Percentiles rank a stretch among this genome's conserved stretches.
These are phyloP conservation scores for Oryza brachyantha DNA, from an alignment of 176 grass and related monocot genomes.

Conservation along the genomic window DNA sequence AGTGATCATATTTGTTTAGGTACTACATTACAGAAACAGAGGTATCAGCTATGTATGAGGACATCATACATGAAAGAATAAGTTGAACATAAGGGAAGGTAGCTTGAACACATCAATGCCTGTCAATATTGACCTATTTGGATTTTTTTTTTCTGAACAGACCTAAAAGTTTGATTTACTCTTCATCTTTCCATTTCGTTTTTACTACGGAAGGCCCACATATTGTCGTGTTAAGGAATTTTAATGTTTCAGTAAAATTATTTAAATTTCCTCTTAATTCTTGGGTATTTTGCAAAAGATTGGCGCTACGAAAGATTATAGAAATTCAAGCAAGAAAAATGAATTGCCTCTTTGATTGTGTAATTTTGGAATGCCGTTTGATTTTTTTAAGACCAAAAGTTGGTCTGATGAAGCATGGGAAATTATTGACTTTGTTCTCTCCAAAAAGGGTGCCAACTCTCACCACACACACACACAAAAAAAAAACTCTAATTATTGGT, in stretches of 20 bases:
- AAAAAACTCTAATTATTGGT: background rate
- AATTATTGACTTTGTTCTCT: no score
- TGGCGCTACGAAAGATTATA: no score
- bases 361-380: no score
- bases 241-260: background rate
- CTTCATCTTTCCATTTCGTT: background rate
- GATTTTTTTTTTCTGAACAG: background rate
- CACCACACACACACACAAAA: no score
- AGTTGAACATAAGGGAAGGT: background rate
- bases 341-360: background rate
- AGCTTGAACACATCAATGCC: constrained; percentile 20
- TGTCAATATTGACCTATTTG: background rate
- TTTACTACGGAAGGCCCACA: background rate
- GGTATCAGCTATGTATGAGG: background rate
- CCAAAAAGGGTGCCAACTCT: no score
- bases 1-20: constrained; percentile 11
- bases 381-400: background rate
- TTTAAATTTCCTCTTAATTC: no score
- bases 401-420: no score
- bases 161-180: background rate
- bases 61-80: constrained; percentile 7
- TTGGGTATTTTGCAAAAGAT: no score
- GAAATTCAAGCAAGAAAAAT: no score
- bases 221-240: background rate
- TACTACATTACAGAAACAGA: constrained; percentile 13